Conservation (phyloP, 345 rosid species). For the Psidium guajava region DNA sequence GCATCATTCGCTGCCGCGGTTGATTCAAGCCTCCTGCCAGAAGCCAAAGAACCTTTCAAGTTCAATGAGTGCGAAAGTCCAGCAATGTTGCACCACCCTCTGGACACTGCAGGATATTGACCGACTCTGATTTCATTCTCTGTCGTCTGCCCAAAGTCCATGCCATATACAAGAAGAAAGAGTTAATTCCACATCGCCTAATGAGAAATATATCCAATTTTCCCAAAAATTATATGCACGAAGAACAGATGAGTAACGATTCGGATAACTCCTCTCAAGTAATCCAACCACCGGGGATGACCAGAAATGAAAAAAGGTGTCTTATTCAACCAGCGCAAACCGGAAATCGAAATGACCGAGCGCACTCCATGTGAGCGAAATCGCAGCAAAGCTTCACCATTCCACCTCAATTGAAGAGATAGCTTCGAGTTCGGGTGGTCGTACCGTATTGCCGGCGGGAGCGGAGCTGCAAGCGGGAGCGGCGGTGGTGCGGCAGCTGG, state of each 20-base stretch:
- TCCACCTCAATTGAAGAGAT: neutral
- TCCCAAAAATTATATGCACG: neutral
- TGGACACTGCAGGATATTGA: slow-evolving; percentile 46
- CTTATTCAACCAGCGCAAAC: neutral
- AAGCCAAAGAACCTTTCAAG: slow-evolving; percentile 21
- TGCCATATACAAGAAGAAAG: neutral
- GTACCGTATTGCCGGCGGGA: slow-evolving; percentile 28
- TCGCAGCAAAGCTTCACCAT: neutral
- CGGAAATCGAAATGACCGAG: neutral
- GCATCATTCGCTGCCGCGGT: slow-evolving; percentile 61
- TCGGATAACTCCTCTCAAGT: neutral
- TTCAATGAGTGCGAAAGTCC: slow-evolving; percentile 14
- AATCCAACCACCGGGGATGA: too few relatives aligned
- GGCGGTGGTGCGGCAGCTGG: slow-evolving; percentile 20
- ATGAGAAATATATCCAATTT: neutral
- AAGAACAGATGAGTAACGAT: neutral
- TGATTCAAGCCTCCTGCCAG: slow-evolving; percentile 46
- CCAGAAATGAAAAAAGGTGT: too few relatives aligned
- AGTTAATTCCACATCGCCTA: neutral
- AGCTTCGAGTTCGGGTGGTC: neutral
- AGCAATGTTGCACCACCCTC: slow-evolving; percentile 15
- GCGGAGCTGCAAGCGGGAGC: slow-evolving; percentile 25
- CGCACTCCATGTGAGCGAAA: neutral
- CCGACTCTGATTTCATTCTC: slow-evolving; percentile 26
- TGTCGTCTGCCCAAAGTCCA: slow-evolving; percentile 22